Evolutionary conservation across 148 eudicot genomes (phyloP).

Genomic region (Dianthus caryophyllus): DNA sequence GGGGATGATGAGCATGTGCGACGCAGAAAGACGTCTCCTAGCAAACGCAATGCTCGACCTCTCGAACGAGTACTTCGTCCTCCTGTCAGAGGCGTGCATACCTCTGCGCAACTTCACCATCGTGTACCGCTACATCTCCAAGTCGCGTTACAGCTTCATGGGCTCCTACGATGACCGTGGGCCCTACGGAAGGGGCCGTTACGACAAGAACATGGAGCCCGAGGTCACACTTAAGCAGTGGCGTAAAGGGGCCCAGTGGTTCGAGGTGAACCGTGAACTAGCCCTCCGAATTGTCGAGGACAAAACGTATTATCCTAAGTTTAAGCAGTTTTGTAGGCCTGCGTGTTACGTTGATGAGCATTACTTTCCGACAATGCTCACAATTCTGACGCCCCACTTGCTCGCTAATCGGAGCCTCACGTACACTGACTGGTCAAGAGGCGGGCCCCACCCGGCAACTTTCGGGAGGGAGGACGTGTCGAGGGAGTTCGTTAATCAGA

Average conservation of each 20-base stretch:
- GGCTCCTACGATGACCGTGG: constrained; percentile 46
- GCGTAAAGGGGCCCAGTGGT: constrained; percentile 57
- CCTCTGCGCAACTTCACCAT: constrained; percentile 44
- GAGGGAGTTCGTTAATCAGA: constrained; percentile 26
- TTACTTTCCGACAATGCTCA: constrained; percentile 51
- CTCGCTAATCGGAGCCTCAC: constrained; percentile 45
- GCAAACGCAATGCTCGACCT: constrained; percentile 49
- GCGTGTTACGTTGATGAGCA: constrained; percentile 55
- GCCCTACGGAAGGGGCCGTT: constrained; percentile 42
- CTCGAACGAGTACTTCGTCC: constrained; percentile 41
- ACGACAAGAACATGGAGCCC: constrained; percentile 36
- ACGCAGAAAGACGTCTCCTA: constrained; percentile 49
- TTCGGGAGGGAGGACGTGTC: constrained; percentile 35
- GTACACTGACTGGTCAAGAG: constrained; percentile 50
- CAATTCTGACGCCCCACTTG: constrained; percentile 30
- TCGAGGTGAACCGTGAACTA: constrained; percentile 43
- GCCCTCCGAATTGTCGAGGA: constrained; percentile 38
- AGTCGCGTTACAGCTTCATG: constrained; percentile 39
- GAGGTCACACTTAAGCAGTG: constrained; percentile 38
- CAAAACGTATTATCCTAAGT: constrained; percentile 35
- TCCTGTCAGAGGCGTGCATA: constrained; percentile 48
- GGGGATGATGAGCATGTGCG: constrained; percentile 55
- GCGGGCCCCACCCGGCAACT: constrained; percentile 51
- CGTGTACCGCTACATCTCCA: constrained; percentile 34
- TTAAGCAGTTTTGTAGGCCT: constrained; percentile 38